phyloP scores from a whole-genome alignment of 768 basidiomycete genomes.

The Hydnomerulius pinastri region DNA sequence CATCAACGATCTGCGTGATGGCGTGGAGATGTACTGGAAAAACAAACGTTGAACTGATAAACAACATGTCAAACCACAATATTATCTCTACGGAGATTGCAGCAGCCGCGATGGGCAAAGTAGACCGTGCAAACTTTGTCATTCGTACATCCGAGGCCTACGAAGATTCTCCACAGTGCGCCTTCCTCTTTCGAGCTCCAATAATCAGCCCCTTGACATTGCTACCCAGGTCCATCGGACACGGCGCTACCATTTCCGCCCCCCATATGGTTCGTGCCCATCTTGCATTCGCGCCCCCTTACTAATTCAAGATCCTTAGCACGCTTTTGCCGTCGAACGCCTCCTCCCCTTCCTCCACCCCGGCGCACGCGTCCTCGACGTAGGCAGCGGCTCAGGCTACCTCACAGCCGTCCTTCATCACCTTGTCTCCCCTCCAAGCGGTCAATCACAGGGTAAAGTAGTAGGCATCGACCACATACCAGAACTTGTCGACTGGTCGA shows the following conservation, averaged over 20 bases:
- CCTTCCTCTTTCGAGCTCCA: constrained; percentile 27
- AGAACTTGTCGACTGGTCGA: constrained; percentile 71
- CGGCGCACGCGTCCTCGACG: constrained; percentile 80
- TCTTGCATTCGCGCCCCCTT: not conserved
- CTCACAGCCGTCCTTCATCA: constrained; percentile 80
- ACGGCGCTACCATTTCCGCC: constrained; percentile 91
- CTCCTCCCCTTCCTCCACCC: constrained; percentile 71
- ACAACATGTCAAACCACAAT: constrained; percentile 56
- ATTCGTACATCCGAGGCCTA: constrained; percentile 56
- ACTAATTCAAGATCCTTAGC: constrained; percentile 41
- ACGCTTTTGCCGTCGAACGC: constrained; percentile 82
- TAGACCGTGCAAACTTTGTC: constrained; percentile 75
- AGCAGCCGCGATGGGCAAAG: constrained; percentile 60
- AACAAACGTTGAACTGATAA: constrained; percentile 72
- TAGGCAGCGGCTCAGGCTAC: constrained; percentile 90
- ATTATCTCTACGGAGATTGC: constrained; percentile 62
- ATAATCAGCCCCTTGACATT: not conserved
- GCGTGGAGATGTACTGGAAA: constrained; percentile 79
- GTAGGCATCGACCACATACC: constrained; percentile 92
- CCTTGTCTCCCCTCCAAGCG: constrained; percentile 46
- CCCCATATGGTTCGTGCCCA: constrained; percentile 80
- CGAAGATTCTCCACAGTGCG: constrained; percentile 74
- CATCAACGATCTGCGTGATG: constrained; percentile 47
- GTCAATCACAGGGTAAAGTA: constrained; percentile 51
- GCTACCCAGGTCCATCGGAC: constrained; percentile 65